phyloP scores from a whole-genome alignment of 1,139 yeast genomes.

The Scheffersomyces quercinus region DNA sequence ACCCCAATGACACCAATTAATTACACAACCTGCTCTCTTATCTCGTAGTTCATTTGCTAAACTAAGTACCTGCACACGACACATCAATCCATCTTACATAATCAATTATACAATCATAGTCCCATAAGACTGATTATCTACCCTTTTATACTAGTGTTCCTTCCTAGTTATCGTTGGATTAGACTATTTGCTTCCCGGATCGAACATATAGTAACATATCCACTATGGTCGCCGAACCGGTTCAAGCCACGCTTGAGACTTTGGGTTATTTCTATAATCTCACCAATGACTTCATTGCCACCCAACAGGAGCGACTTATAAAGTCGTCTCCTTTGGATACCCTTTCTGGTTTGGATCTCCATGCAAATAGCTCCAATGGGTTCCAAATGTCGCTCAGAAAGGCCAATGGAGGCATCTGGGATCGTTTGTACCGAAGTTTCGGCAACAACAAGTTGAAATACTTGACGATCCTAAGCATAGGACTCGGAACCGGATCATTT shows the following conservation, averaged over 20 bases:
- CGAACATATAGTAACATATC: too few relatives aligned
- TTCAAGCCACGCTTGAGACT: conserved; percentile 39
- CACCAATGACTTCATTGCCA: conserved; percentile 24
- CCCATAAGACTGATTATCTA: too few relatives aligned
- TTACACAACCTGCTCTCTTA: too few relatives aligned
- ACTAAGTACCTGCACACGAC: too few relatives aligned
- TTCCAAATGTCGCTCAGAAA: conserved; percentile 2
- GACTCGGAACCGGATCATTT: conserved; percentile 27
- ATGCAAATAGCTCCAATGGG: conserved; percentile 1
- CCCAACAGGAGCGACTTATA: conserved; percentile 25
- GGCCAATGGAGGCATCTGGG: conserved; percentile 2
- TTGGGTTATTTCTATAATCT: conserved; percentile 26
- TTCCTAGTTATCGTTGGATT: too few relatives aligned
- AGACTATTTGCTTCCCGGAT: too few relatives aligned
- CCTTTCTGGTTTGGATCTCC: conserved; percentile 13
- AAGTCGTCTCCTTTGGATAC: conserved; percentile 20
- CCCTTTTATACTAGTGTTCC: too few relatives aligned
- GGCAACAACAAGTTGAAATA: conserved; percentile 16
- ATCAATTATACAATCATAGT: too few relatives aligned
- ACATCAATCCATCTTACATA: too few relatives aligned
- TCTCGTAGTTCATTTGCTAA: too few relatives aligned
- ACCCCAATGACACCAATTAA: too few relatives aligned
- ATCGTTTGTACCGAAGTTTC: conserved; percentile 11
- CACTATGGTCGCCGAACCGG: conserved; percentile 49
- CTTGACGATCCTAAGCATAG: conserved; percentile 25